phyloP scores from a whole-genome alignment of 2,329 filamentous ascomycete species.

The Xylariaceae sp. region DNA sequence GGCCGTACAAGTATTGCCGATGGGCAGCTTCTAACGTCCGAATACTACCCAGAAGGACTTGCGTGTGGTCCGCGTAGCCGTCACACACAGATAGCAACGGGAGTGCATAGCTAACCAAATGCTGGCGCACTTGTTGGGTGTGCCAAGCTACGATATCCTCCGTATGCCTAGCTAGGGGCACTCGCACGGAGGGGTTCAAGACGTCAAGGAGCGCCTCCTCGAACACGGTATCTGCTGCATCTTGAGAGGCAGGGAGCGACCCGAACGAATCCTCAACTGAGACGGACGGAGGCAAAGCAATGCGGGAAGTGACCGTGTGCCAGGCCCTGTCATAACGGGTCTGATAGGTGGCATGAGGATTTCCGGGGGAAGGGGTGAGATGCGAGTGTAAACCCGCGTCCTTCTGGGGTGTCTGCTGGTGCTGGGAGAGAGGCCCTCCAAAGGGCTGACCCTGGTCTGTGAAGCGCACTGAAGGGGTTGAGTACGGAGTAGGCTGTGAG shows the following conservation, averaged over 20 bases:
- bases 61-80: constrained; percentile 38
- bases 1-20: constrained; percentile 52
- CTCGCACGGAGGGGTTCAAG: constrained; percentile 41
- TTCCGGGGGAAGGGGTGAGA: constrained; percentile 21
- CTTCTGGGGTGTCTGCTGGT: constrained; percentile 18
- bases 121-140: constrained; percentile 55
- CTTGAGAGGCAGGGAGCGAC: constrained; percentile 39
- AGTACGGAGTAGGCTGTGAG: constrained; percentile 46
- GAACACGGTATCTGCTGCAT: constrained; percentile 41
- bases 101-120: constrained; percentile 58
- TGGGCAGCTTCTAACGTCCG: constrained; percentile 58
- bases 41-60: constrained; percentile 50
- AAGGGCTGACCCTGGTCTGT: constrained; percentile 44
- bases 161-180: constrained; percentile 49
- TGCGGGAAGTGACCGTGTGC: constrained; percentile 56
- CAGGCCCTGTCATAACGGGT: constrained; percentile 58
- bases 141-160: constrained; percentile 59
- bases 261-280: constrained; percentile 53
- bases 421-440: constrained; percentile 35
- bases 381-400: constrained; percentile 22
- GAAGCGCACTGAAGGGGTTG: constrained; percentile 36
- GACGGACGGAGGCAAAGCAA: constrained; percentile 54
- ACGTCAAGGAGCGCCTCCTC: constrained; percentile 51
- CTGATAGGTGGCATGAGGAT: constrained; percentile 44
- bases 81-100: constrained; percentile 50